Evolutionary conservation across 2,329 filamentous ascomycete species (phyloP).

Genomic region (Fusarium sulawesiense): DNA sequence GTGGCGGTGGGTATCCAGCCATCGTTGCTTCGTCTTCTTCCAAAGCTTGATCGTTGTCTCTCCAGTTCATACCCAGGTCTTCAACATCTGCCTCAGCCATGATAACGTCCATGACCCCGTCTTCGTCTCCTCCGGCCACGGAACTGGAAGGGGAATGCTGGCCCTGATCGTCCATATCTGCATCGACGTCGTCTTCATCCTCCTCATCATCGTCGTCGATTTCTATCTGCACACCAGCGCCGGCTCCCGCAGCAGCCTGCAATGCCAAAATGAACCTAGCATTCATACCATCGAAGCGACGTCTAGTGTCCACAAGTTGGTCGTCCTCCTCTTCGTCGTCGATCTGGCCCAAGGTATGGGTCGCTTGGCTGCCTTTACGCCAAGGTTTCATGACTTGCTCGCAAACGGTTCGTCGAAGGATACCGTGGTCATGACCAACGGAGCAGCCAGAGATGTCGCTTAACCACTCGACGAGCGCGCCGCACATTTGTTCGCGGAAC

Average conservation of each 20-base stretch:
- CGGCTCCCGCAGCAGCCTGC: constrained; percentile 49
- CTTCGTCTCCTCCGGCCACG: constrained; percentile 55
- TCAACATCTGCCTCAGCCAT: constrained; percentile 65
- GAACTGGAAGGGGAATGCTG: constrained; percentile 51
- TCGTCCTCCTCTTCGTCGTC: constrained; percentile 61
- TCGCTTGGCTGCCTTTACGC: constrained; percentile 85
- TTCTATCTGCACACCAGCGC: constrained; percentile 46
- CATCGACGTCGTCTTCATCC: constrained; percentile 56
- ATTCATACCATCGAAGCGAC: constrained; percentile 49
- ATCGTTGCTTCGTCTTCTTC: constrained; percentile 83
- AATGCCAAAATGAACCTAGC: constrained; percentile 53
- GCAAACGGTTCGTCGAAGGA: constrained; percentile 85
- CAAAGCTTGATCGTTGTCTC: constrained; percentile 71
- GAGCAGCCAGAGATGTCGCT: constrained; percentile 91
- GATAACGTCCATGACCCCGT: constrained; percentile 68
- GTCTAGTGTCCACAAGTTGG: constrained; percentile 56
- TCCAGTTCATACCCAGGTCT: constrained; percentile 64
- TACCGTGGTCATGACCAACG: constrained; percentile 80
- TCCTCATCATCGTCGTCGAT: constrained; percentile 48
- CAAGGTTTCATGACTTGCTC: constrained; percentile 91
- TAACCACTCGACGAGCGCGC: constrained; percentile 97
- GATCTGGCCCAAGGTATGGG: constrained; percentile 68
- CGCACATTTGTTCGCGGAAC: constrained; percentile 98
- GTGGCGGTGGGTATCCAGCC: constrained; percentile 73
- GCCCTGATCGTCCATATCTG: constrained; percentile 55